Evolutionary conservation across 495 filamentous ascomycete species (phyloP).

Genomic region (Recurvomyces mirabilis): DNA sequence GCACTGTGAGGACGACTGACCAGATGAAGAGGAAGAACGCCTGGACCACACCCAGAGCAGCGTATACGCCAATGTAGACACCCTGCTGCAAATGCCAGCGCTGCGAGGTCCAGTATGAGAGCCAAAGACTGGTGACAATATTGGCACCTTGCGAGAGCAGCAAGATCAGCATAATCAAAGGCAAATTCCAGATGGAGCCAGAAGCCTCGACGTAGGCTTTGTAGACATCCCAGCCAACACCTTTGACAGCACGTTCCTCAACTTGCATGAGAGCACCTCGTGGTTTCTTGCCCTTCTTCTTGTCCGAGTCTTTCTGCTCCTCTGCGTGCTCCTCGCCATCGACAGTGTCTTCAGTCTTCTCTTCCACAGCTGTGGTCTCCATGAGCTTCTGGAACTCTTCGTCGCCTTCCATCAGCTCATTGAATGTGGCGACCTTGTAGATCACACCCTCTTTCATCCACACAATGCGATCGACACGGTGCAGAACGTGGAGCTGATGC

Average conservation of each 20-base stretch:
- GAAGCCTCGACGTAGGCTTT: constrained; percentile 23
- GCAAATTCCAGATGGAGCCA: constrained; percentile 37
- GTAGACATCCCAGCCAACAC: constrained; percentile 56
- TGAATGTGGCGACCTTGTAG: constrained; percentile 73
- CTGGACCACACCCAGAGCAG: constrained; percentile 61
- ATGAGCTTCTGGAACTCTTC: constrained; percentile 67
- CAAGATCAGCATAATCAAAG: constrained; percentile 54
- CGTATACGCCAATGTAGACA: constrained; percentile 68
- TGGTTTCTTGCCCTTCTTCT: constrained; percentile 45
- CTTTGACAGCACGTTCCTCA: constrained; percentile 74
- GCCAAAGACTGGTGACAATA: constrained; percentile 80
- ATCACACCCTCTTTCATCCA: constrained; percentile 84
- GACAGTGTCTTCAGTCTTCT: constrained; percentile 36
- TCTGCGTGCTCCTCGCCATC: constrained; percentile 36
- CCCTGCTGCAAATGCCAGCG: constrained; percentile 34
- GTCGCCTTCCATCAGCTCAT: constrained; percentile 69
- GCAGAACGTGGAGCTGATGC: constrained; percentile 74
- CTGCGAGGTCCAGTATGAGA: constrained; percentile 74
- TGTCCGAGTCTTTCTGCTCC: constrained; percentile 44
- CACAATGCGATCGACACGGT: constrained; percentile 66
- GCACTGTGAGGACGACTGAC: constrained; percentile 81
- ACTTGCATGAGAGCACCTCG: constrained; percentile 69
- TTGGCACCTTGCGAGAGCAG: constrained; percentile 66
- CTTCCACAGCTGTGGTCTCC: constrained; percentile 67
- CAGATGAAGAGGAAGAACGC: constrained; percentile 63